A percentile compares a stretch with the other conserved stretches of the same genome.
Conservation (phyloP, 768 basidiomycete genomes). For the Lentinula lateritia region DNA sequence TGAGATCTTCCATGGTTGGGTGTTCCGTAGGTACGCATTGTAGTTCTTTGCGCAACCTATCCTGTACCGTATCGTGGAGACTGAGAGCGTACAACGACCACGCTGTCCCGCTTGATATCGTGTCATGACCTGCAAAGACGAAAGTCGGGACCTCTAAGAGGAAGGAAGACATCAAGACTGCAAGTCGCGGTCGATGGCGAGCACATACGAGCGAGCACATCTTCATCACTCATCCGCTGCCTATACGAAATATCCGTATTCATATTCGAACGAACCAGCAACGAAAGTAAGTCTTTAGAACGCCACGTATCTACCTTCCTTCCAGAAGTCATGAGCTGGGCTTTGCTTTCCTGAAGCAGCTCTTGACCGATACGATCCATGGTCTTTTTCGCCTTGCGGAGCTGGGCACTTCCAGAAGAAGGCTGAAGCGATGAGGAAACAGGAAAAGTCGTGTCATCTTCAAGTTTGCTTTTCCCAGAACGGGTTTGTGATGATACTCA, state of each 20-base stretch:
- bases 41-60: too few relatives aligned
- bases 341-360: slow-evolving; percentile 34
- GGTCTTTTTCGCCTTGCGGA: slow-evolving; percentile 19
- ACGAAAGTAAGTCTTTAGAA: slow-evolving; percentile 39
- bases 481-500: slow-evolving; percentile 15
- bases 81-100: too few relatives aligned
- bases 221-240: slow-evolving; percentile 30
- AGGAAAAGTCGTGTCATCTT: neutral
- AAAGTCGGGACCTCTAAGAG: too few relatives aligned
- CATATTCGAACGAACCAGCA: slow-evolving; percentile 47
- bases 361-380: slow-evolving; percentile 33
- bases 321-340: slow-evolving; percentile 16
- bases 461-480: slow-evolving; percentile 38
- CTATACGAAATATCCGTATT: slow-evolving; percentile 37
- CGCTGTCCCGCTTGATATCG: too few relatives aligned
- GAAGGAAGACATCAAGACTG: too few relatives aligned
- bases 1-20: too few relatives aligned
- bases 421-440: slow-evolving; percentile 50
- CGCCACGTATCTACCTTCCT: slow-evolving; percentile 8
- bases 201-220: too few relatives aligned
- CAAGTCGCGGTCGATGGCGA: too few relatives aligned
- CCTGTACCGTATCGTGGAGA: too few relatives aligned
- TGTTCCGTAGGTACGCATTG: too few relatives aligned
- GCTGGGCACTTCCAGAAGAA: slow-evolving; percentile 20
- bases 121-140: too few relatives aligned